phyloP scores from a whole-genome alignment of 371 early-diverging fungal genomes.

The Apophysomyces ossiformis region DNA sequence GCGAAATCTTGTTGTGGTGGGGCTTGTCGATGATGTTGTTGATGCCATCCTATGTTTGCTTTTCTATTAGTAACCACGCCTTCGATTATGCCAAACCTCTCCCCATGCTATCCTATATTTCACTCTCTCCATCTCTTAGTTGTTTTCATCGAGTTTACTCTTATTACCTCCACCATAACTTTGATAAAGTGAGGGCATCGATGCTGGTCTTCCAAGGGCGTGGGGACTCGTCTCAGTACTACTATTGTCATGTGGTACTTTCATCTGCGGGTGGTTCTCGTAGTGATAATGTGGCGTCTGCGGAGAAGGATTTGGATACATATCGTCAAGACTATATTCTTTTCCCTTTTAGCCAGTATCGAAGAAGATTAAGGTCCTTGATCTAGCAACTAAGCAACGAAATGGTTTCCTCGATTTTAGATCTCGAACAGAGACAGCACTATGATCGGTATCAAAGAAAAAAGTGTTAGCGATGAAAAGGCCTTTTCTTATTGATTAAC shows the following conservation, averaged over 20 bases:
- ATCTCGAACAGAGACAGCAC: neutral
- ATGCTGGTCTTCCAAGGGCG: conserved; percentile 24
- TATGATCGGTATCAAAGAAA: neutral
- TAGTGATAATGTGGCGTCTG: conserved; percentile 10
- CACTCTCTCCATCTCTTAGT: too few relatives aligned
- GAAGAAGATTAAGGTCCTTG: neutral
- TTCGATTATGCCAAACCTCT: too few relatives aligned
- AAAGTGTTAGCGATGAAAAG: neutral
- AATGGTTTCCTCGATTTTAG: neutral
- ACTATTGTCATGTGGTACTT: conserved; percentile 8
- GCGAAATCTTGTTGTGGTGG: neutral
- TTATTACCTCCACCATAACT: conserved; percentile 7
- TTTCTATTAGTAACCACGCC: neutral
- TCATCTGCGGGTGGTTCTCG: conserved; percentile 7
- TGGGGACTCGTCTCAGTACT: conserved; percentile 14
- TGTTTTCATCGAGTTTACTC: neutral
- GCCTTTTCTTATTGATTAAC: neutral
- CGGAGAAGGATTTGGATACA: conserved; percentile 11
- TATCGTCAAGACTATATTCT: neutral
- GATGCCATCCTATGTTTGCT: conserved; percentile 13
- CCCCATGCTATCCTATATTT: too few relatives aligned
- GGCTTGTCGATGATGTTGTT: conserved; percentile 12
- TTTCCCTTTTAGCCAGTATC: conserved; percentile 4
- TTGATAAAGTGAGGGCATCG: conserved; percentile 16
- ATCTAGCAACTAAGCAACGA: neutral